Base-by-base conservation (phyloP, 192 early-diverging fungal species). In the Funneliformis mosseae region DNA sequence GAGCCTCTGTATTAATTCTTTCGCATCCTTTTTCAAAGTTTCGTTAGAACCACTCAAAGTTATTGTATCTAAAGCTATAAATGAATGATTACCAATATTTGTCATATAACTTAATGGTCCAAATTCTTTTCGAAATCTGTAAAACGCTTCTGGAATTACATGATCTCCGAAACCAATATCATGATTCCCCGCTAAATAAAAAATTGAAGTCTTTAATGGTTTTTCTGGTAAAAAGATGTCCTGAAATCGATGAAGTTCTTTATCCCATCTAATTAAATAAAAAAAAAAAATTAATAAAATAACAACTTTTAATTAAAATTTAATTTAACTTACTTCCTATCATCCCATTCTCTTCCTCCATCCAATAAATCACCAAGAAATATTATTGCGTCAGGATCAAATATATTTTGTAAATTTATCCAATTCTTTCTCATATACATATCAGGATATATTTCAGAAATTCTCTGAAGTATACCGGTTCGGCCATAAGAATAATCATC, bases 291-390 rank as follows among this genome's bases (percentile, higher is more conserved):
- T 81, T 78, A 59, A 82, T 71, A 67, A 1, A 76, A 43, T 42
- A 74, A 73, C 28, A 79, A 61, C 74, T 79, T 83, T 18, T 63
- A 81, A 41, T 50, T 70, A 28, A 48, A 43, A 39, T 76, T 63
- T 5, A 68, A 61, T 23, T 62, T 66, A 64, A 80, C 82, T 66
- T 72, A 16, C n/a, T 64, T 79, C 8, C 86, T 83, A 78, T 92
- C 87, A 7, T 61, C 61, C 85, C 89, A 90, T 46, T 89, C 87
- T 50, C 94, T 86, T 16, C 93, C 93, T 11, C 93, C 91, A 80
- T 94, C 94, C 85, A 96, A 93, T 77, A 98, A 60, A 82, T 98
- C 97, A 42, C 97, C 97, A 70, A 96, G 78, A 81, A 96, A 89
- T 10, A 96, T 80, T 45, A 95, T 87, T 0, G 83, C 83, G 46